A percentile compares a stretch with the other conserved stretches of the same genome.
Evolutionary conservation across 2,329 filamentous ascomycete genomes (phyloP).

Genomic region (Emericellopsis atlantica): DNA sequence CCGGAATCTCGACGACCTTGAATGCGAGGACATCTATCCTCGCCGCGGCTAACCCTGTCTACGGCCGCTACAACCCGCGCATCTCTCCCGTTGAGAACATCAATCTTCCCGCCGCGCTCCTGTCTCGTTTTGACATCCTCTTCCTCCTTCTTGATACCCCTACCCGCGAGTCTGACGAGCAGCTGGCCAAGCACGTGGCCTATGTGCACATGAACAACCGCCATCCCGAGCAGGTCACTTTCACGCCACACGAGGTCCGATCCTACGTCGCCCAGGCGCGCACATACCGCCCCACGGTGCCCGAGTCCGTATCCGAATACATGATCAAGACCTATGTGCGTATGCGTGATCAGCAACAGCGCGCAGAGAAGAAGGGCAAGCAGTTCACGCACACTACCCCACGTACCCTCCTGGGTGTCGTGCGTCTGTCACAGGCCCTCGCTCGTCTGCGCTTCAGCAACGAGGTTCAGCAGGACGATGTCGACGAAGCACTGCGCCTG

Average conservation of each 20-base stretch:
- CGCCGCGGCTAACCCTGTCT: slow-evolving; percentile 91
- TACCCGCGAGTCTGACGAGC: slow-evolving; percentile 76
- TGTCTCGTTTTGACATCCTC: slow-evolving; percentile 93
- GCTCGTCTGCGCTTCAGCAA: slow-evolving; percentile 83
- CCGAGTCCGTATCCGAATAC: slow-evolving; percentile 81
- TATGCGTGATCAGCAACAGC: slow-evolving; percentile 82
- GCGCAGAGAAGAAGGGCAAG: slow-evolving; percentile 80
- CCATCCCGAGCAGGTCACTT: slow-evolving; percentile 69
- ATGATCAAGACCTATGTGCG: slow-evolving; percentile 95
- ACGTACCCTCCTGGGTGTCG: slow-evolving; percentile 81
- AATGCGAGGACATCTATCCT: slow-evolving; percentile 95
- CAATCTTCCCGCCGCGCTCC: slow-evolving; percentile 90
- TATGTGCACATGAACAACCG: slow-evolving; percentile 95
- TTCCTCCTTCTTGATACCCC: slow-evolving; percentile 96
- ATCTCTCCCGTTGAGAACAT: slow-evolving; percentile 98
- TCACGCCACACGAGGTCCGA: slow-evolving; percentile 84
- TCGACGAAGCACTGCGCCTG: slow-evolving; percentile 85
- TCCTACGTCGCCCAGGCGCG: slow-evolving; percentile 92
- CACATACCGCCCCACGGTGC: slow-evolving; percentile 76
- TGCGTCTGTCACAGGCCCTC: slow-evolving; percentile 87
- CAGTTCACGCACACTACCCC: slow-evolving; percentile 91
- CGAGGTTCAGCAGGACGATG: slow-evolving; percentile 78
- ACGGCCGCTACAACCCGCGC: slow-evolving; percentile 94
- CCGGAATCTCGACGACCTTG: slow-evolving; percentile 60
- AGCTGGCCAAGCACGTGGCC: slow-evolving; percentile 89